Evolutionary conservation across 768 basidiomycete genomes (phyloP), one percentile per base, ranked within the genome.

Genomic region (Floccularia luteovirens): DNA sequence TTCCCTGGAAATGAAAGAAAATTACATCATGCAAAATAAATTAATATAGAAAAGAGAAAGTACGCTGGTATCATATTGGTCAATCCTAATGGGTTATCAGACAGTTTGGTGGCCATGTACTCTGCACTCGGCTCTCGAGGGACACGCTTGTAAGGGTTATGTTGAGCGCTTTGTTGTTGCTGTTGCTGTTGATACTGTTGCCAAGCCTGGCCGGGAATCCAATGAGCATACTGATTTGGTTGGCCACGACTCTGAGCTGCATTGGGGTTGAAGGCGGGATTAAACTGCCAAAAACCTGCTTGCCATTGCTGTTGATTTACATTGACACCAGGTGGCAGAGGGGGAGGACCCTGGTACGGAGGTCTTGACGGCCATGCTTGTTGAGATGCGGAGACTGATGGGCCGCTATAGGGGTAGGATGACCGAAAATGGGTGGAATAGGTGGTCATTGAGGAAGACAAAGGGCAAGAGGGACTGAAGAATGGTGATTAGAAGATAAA

Each of bases 31-130:
- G 10, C 8, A 34, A 8, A 19, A 17, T 11, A 24, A n/a, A 32
- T 32, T 20, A 33, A 14, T n/a, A 35, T 2, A 36, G 23, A 19
- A 32, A 31, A 31, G 22, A 6, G 40, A 25, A 72, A 77, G 45
- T 49, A 82, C 83, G 69, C 68, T 41, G 74, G 72, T 31, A 81
- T 68, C 79, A 85, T 82, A 38, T 75, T 69, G 44, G 71, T 62
- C 16, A 88, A 64, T 23, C 78, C 79, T 3, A 88, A 60, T 0
- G 78, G 77, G 54, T 88, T 87, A 36, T 79, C 67, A 1, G 62
- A 50, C 20, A 88, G 56, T 49, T 70, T 55, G 3, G 72, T 74
- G 2, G 70, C 69, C 54, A 81, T 74, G 56, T 88, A 88, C 42
- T 75, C 77, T 1, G 74, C 72, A 47, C 79, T 79, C 3, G 80